A percentile compares a stretch with the other conserved stretches of the same genome.
phyloP scores from a whole-genome alignment of 169 alveolate species.

The Cryptosporidium tyzzeri region DNA sequence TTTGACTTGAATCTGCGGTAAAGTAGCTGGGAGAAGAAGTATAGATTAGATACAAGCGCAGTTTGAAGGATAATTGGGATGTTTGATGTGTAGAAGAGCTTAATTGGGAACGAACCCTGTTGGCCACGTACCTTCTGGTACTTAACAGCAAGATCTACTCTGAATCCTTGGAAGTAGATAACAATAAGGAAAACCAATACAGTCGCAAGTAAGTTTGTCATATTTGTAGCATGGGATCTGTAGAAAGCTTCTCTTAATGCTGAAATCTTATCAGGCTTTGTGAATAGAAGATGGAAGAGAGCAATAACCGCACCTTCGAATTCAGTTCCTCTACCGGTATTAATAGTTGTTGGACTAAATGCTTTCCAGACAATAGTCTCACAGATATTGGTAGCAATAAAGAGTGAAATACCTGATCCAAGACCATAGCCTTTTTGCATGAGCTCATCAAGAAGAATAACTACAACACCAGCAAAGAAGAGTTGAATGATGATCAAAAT shows the following conservation, averaged over 20 bases:
- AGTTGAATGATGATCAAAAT: constrained; percentile 95
- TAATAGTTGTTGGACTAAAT: constrained; percentile 98
- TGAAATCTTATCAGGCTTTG: constrained; percentile 90
- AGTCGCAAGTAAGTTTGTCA: constrained; percentile 96
- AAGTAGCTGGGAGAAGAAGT: constrained; percentile 98
- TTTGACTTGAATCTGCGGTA: constrained; percentile 96
- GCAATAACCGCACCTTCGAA: constrained; percentile 99
- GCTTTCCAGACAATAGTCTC: constrained; percentile 99
- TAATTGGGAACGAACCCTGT: constrained; percentile 98
- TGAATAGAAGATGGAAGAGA: constrained; percentile 95
- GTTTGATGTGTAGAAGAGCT: constrained; percentile 99
- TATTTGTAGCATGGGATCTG: constrained; percentile 98
- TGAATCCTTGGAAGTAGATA: constrained; percentile 99
- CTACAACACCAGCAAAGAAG: constrained; percentile 99
- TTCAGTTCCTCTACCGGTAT: constrained; percentile 97
- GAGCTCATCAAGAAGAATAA: constrained; percentile 97
- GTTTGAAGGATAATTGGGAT: constrained; percentile 98
- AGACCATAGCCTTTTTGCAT: constrained; percentile 99
- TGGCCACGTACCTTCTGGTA: constrained; percentile 97
- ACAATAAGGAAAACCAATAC: constrained; percentile 96
- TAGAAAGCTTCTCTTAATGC: constrained; percentile 95
- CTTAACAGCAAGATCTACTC: constrained; percentile 96
- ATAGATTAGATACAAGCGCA: constrained; percentile 98
- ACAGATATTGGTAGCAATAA: constrained; percentile 99
- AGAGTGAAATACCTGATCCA: constrained; percentile 99